Percentiles rank a stretch among this genome's conserved stretches.
These are phyloP conservation scores for Oidium heveae DNA, from an alignment of 2,329 filamentous ascomycete genomes.

Conservation along the genomic window DNA sequence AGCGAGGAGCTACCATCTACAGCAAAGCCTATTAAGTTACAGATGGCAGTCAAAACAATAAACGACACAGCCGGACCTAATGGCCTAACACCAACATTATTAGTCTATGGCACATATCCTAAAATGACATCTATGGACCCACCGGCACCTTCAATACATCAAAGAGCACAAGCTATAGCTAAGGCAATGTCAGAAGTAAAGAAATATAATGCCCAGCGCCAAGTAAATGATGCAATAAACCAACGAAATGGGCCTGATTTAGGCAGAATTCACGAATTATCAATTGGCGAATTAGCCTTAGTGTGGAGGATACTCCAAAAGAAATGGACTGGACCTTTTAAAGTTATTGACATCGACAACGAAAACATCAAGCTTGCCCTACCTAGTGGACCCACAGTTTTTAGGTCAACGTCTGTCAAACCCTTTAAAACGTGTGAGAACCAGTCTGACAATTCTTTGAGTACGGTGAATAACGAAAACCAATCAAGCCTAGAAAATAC, in stretches of 20 bases:
- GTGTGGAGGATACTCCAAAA: conserved; percentile 1
- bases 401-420: not conserved
- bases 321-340: not conserved
- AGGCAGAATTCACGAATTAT: not conserved
- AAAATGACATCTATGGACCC: not conserved
- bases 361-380: not conserved
- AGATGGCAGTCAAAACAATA: too few species aligned
- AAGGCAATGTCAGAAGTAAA: conserved; percentile 3
- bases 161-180: conserved; percentile 1
- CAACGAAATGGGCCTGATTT: not conserved
- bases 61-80: too few species aligned
- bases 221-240: conserved; percentile 1
- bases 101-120: too few species aligned
- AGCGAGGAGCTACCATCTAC: too few species aligned
- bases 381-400: not conserved
- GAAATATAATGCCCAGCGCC: not conserved
- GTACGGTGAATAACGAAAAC: not conserved
- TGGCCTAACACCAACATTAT: too few species aligned
- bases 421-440: not conserved
- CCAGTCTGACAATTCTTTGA: not conserved
- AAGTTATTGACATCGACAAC: not conserved
- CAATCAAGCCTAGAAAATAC: too few species aligned
- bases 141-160: not conserved
- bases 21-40: too few species aligned
- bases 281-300: not conserved